Evolutionary conservation across 768 basidiomycete genomes (phyloP), one percentile per base, ranked within the genome.

Genomic region (Termitomyces sp.): DNA sequence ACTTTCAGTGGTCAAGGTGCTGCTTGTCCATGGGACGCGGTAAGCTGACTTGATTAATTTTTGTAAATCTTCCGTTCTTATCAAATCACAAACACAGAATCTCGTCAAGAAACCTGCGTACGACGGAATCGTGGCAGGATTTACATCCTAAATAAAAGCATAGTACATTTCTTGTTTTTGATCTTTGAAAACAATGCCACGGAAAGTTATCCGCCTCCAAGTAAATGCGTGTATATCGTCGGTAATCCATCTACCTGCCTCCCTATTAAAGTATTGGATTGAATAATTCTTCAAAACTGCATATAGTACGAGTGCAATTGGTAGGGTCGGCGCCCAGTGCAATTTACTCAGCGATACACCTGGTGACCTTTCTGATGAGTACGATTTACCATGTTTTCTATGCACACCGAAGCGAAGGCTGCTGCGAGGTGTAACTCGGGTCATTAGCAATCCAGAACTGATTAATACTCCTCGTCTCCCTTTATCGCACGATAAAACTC

Each of bases 101-200:
- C 60, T 79, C 30, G 64, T 70, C 38, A 70, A 67, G 58, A 80
- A 81, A 61, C 79, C 79, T 5, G 79, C 79, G 0, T 79, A 76
- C 58, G 72, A 77, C 61, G 79, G 79, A 28, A 79, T 81, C 54
- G 70, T 77, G 16, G 72, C 71, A 46, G 75, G 72, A 16, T 72
- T 72, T 36, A 44, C 59, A 3, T 58, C 57, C 32, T 58, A 36
- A 57, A 50, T 58, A 36, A 57, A 50, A 38, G 20, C 26, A 26
- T 36, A 28, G 12, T 33, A 57, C 12, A 48, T 20, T 12, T 32
- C 8, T 46, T 44, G 38, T 44, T 40, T 23, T n/a, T 7, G n/a
- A 18, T 33, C 4, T 47, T 57, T 5, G 5, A 26, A 47, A 56
- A 35, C 9, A 53, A 43, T 53, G 13, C 3, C 12, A 41, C 28